These are phyloP conservation scores for Diaporthe citriasiana DNA, from an alignment of 2,329 filamentous ascomycete species.

Conservation along the genomic window DNA sequence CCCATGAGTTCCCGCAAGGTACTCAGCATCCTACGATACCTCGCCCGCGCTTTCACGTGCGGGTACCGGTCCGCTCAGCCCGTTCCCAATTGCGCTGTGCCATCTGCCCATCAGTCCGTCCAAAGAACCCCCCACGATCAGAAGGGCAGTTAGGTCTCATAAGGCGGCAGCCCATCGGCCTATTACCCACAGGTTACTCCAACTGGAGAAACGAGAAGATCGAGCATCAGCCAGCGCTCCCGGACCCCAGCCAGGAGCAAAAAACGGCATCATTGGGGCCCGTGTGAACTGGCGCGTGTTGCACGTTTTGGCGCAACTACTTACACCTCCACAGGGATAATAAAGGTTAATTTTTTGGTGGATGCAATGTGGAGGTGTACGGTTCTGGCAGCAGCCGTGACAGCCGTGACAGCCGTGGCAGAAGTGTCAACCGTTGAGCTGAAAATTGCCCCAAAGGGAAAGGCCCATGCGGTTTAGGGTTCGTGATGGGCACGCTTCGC, in stretches of 20 bases:
- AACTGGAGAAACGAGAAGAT: neutral
- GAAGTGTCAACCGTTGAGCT: slow-evolving; percentile 22
- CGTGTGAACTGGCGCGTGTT: neutral
- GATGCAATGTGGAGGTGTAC: too few species aligned
- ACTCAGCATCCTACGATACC: slow-evolving; percentile 11
- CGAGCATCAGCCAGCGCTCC: neutral
- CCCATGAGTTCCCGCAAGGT: neutral
- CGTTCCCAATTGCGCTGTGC: slow-evolving; percentile 1
- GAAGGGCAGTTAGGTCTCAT: neutral
- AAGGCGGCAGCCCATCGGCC: neutral
- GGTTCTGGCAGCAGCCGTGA: slow-evolving; percentile 13
- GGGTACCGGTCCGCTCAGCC: slow-evolving; percentile 6
- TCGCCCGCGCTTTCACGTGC: neutral
- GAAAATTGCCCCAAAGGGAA: neutral
- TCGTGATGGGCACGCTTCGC: slow-evolving; percentile 4
- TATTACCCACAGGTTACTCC: neutral
- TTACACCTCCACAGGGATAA: too few species aligned
- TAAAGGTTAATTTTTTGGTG: too few species aligned
- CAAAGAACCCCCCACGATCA: neutral
- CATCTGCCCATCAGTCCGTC: neutral
- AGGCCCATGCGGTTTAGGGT: slow-evolving; percentile 16
- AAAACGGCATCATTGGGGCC: neutral
- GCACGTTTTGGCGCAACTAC: neutral
- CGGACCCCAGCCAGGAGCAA: neutral
- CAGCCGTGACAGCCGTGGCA: slow-evolving; percentile 10